These are phyloP conservation scores for Globisporangium rhizosaccharum DNA, from an alignment of 352 stramenopile species.

Conservation along the genomic window DNA sequence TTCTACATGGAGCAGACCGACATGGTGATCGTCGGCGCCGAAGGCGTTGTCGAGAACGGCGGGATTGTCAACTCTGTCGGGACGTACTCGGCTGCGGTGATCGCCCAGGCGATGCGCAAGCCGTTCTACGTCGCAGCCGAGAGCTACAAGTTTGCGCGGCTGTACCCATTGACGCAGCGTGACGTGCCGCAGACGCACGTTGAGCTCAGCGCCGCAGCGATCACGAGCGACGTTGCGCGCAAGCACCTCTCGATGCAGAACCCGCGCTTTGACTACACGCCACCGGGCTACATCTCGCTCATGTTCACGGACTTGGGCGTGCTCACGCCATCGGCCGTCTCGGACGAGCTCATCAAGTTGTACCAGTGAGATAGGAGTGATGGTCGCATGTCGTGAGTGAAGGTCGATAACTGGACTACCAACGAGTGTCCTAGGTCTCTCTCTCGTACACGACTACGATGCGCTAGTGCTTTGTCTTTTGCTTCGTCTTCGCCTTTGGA, in stretches of 20 bases:
- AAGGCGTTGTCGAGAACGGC: conserved; percentile 97
- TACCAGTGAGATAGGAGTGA: conserved; percentile 85
- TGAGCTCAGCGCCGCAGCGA: conserved; percentile 18
- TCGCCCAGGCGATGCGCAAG: conserved; percentile 94
- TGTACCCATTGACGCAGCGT: conserved; percentile 96
- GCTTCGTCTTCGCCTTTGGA: background rate
- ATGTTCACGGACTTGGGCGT: conserved; percentile 98
- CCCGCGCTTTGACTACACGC: conserved; percentile 95
- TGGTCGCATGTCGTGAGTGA: background rate
- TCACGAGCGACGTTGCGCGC: conserved; percentile 17
- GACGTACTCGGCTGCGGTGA: conserved; percentile 92
- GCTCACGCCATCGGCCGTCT: conserved; percentile 96
- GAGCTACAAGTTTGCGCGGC: conserved; percentile 97
- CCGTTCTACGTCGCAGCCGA: conserved; percentile 98
- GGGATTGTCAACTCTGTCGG: conserved; percentile 98
- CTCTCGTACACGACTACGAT: no score
- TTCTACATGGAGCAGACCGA: conserved; percentile 96
- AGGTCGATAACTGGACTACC: background rate
- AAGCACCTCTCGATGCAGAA: conserved; percentile 82
- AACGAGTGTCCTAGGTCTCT: no score
- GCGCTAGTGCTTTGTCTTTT: background rate
- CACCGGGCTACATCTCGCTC: conserved; percentile 96
- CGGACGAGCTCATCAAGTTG: conserved; percentile 97
- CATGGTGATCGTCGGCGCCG: conserved; percentile 94
- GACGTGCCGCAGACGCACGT: conserved; percentile 88